A percentile compares a stretch with the other conserved stretches of the same genome.
Conservation (phyloP, 371 early-diverging fungal genomes). For the Choanephora cucurbitarum region DNA sequence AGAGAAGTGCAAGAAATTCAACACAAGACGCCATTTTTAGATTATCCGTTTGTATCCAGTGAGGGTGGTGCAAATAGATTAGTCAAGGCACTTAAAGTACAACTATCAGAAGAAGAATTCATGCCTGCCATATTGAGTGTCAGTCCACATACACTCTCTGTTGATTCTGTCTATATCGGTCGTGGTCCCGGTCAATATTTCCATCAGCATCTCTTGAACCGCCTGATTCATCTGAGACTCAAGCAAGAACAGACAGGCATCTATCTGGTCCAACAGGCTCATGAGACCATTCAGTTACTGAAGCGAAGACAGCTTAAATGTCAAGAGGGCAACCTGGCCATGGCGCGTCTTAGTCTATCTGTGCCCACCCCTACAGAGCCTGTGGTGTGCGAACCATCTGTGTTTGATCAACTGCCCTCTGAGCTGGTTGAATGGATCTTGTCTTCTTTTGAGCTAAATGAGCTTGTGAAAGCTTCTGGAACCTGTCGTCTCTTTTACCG, state of each 20-base stretch:
- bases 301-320: conserved; percentile 36
- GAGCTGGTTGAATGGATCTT: conserved; percentile 36
- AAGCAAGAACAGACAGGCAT: conserved; percentile 27
- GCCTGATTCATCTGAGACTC: conserved; percentile 21
- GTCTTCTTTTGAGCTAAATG: conserved; percentile 16
- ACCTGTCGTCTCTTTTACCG: conserved; percentile 33
- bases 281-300: conserved; percentile 22
- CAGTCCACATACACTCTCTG: conserved; percentile 12
- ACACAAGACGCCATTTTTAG: conserved; percentile 25
- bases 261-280: conserved; percentile 16
- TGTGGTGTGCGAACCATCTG: no score
- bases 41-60: conserved; percentile 39
- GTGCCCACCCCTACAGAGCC: no score
- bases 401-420: conserved; percentile 21
- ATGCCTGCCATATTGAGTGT: conserved; percentile 42
- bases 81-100: conserved; percentile 33
- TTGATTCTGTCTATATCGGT: conserved; percentile 31
- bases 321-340: conserved; percentile 20
- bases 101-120: conserved; percentile 33
- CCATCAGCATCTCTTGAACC: conserved; percentile 25
- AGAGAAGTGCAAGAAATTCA: conserved; percentile 31
- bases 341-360: background rate
- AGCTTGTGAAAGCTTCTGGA: conserved; percentile 24
- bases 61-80: conserved; percentile 25
- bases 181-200: conserved; percentile 37